Base-by-base conservation (phyloP, 2,329 filamentous ascomycete species). In the Aspergillus niger region DNA sequence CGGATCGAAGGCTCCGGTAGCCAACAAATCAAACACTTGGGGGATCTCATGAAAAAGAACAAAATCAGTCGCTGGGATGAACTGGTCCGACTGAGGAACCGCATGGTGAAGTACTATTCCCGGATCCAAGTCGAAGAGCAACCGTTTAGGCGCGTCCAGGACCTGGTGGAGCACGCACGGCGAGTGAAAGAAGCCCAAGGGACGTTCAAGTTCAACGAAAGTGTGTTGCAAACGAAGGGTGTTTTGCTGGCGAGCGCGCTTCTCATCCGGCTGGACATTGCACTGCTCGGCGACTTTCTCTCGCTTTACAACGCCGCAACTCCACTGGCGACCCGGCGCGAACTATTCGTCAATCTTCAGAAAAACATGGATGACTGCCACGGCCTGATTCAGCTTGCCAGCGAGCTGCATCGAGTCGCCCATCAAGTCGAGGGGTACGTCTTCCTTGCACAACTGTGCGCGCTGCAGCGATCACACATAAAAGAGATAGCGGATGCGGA, bases 341-440 rank as follows among this genome's bases (percentile, higher is more conserved):
- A 44, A 4, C 28, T 55, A 3, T 17, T 51, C 3, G 57, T 65
- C 36, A 57, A 63, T 38, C 17, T 65, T 3, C 57, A 63, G 2
- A 22, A 52, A 3, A 76, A 79, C 49, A 73, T 78, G 5, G 57
- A 68, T 1, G 76, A 79, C 5, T 84, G 81, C 62, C 57, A 72
- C 1, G 47, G 44, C 0, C 68, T 86, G 8, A 75, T 80, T 15
- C 41, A 72, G 0, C 65, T 69, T 0, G 81, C 84, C 0, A 58
- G 11, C 1, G 28, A 8, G 11, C 53, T 55, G 20, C 11, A 2
- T 0, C 51, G 62, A 24, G 20, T 61, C 28, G 2, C 56, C n/a
- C 56, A 60, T 76, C 71, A 82, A 60, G 76, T 80, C 0, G 82
- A 87, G 65, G 82, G 78, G 0, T 75, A 82, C 48, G 72, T 87